Percentiles rank a stretch among this genome's conserved stretches.
Conservation (phyloP, 2,329 filamentous ascomycete species). For the Sporothrix schenckii region DNA sequence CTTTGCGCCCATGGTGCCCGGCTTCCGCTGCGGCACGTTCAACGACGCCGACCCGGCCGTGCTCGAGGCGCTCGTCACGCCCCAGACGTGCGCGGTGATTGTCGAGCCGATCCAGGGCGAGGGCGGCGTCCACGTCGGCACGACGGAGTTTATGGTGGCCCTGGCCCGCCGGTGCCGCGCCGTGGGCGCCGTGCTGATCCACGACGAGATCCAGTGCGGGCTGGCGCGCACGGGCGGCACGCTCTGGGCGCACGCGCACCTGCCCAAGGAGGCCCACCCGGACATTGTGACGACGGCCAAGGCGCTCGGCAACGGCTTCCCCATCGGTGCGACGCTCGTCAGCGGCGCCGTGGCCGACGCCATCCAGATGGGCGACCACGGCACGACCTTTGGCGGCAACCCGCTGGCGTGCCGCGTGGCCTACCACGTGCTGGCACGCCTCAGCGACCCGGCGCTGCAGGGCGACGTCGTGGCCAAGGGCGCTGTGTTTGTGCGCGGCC, state of each 20-base stretch:
- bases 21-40: slow-evolving; percentile 82
- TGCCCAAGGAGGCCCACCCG: slow-evolving; percentile 80
- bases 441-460: slow-evolving; percentile 73
- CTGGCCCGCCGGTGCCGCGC: slow-evolving; percentile 83
- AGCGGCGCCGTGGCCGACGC: slow-evolving; percentile 66
- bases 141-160: slow-evolving; percentile 77
- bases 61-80: slow-evolving; percentile 74
- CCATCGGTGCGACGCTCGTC: slow-evolving; percentile 79
- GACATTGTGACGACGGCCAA: slow-evolving; percentile 95
- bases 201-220: slow-evolving; percentile 97
- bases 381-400: slow-evolving; percentile 93
- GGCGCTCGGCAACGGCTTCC: slow-evolving; percentile 94
- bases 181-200: slow-evolving; percentile 86
- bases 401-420: slow-evolving; percentile 82
- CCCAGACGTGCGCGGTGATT: slow-evolving; percentile 89
- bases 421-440: slow-evolving; percentile 78
- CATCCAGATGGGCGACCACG: slow-evolving; percentile 73
- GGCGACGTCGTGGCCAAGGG: slow-evolving; percentile 68
- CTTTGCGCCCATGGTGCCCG: slow-evolving; percentile 93
- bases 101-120: slow-evolving; percentile 98
- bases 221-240: slow-evolving; percentile 76
- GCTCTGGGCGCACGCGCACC: slow-evolving; percentile 82
- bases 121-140: slow-evolving; percentile 85
- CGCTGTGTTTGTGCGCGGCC: slow-evolving; percentile 52
- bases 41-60: slow-evolving; percentile 80